These are phyloP conservation scores for Saccharum hybrid DNA, from an alignment of 202 grass and related monocot genomes.

Conservation along the genomic window DNA sequence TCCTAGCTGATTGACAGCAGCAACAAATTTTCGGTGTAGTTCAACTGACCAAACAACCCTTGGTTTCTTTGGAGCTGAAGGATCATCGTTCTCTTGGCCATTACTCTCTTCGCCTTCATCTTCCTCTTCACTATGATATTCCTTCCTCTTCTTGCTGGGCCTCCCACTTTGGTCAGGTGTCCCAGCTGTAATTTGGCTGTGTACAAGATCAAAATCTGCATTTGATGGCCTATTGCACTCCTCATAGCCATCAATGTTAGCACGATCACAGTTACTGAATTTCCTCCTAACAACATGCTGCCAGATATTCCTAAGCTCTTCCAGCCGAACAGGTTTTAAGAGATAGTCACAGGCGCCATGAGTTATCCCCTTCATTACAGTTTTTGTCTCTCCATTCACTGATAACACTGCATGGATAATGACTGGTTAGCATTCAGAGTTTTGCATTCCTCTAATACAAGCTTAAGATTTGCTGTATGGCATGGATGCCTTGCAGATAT, in stretches of 20 bases:
- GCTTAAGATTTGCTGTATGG: not conserved
- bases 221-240: constrained; percentile 48
- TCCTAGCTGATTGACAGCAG: constrained; percentile 78
- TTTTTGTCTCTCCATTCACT: constrained; percentile 72
- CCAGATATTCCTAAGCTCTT: constrained; percentile 77
- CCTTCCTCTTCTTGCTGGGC: constrained; percentile 75
- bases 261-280: constrained; percentile 49
- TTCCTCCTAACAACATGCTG: constrained; percentile 73
- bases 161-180: constrained; percentile 54
- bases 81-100: constrained; percentile 58
- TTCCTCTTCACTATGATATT: constrained; percentile 63
- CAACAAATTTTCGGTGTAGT: constrained; percentile 70
- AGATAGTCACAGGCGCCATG: constrained; percentile 84
- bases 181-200: constrained; percentile 36
- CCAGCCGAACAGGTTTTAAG: constrained; percentile 67
- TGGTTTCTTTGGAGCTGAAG: constrained; percentile 65
- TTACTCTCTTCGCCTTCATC: constrained; percentile 65
- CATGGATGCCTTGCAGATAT: not conserved
- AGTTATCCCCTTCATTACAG: constrained; percentile 79
- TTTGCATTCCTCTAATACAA: constrained; percentile 7
- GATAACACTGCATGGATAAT: constrained; percentile 72
- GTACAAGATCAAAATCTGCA: constrained; percentile 43
- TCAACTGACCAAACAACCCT: constrained; percentile 84
- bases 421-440: constrained; percentile 25
- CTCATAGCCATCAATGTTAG: constrained; percentile 53